Evolutionary conservation across 345 rosid genomes (phyloP).

Genomic region (Isatis tinctoria): DNA sequence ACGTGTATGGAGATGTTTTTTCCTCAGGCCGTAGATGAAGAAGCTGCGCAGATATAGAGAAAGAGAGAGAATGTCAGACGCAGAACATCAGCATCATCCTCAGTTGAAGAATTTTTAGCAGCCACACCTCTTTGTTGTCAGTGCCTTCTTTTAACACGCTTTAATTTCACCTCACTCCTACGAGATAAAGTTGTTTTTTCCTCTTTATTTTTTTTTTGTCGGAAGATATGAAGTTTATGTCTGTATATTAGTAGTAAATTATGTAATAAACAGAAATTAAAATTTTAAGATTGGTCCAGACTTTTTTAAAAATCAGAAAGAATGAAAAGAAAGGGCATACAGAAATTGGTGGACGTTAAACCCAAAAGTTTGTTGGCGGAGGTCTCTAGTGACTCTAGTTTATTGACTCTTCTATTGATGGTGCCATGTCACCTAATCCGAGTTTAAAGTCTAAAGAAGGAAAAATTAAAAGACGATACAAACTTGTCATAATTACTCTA

Average conservation of each 20-base stretch:
- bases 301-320: no score
- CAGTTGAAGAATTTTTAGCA: constrained; percentile 15
- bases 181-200: background rate
- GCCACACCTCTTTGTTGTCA: constrained; percentile 18
- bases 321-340: no score
- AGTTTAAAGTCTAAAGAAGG: background rate
- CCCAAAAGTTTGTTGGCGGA: background rate
- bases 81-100: constrained; percentile 11
- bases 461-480: background rate
- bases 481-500: background rate
- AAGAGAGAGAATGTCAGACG: constrained; percentile 7
- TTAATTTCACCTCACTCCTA: background rate
- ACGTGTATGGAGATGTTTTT: background rate
- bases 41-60: constrained; percentile 1
- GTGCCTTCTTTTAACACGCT: constrained; percentile 20
- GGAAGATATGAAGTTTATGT: no score
- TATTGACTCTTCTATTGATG: constrained; percentile 9
- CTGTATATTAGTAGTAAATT: background rate
- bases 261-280: background rate
- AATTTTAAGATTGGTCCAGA: background rate
- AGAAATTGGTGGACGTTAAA: no score
- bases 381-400: background rate
- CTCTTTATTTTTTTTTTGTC: background rate
- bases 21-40: background rate
- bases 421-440: constrained; percentile 1